phyloP scores from a whole-genome alignment of 176 grass and related monocot genomes.

The Zizania latifolia region DNA sequence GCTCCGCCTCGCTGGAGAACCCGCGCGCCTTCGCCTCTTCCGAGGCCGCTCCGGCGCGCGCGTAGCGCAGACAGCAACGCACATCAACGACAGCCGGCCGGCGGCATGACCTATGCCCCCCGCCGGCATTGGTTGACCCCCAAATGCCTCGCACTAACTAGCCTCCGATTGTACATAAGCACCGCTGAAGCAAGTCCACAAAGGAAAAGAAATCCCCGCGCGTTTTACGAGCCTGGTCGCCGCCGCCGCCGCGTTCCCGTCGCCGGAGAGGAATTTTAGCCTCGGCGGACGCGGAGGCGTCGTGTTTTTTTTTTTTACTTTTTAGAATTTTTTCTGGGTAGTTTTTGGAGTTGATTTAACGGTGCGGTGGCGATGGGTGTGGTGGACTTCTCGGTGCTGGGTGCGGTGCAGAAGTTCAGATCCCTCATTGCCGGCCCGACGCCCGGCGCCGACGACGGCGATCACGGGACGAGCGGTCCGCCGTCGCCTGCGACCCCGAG shows the following conservation, averaged over 20 bases:
- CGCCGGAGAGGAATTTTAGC: conserved; percentile 62
- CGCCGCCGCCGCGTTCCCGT: neutral
- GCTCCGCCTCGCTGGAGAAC: no score
- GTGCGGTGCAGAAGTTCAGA: conserved; percentile 60
- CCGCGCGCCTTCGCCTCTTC: neutral
- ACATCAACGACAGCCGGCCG: conserved; percentile 29
- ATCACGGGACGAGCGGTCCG: neutral
- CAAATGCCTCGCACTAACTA: conserved; percentile 40
- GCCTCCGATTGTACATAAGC: conserved; percentile 21
- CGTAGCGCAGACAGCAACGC: conserved; percentile 25
- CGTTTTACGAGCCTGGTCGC: conserved; percentile 3
- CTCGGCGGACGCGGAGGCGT: conserved; percentile 19
- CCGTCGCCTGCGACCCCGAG: neutral
- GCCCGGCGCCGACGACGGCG: neutral
- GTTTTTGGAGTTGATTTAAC: conserved; percentile 10
- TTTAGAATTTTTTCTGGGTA: neutral
- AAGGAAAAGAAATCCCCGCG: neutral
- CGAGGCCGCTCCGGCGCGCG: neutral
- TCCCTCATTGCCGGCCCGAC: conserved; percentile 43
- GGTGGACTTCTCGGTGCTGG: conserved; percentile 50
- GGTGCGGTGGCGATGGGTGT: conserved; percentile 55
- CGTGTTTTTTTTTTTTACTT: neutral
- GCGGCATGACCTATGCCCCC: conserved; percentile 40
- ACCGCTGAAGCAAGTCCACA: neutral
- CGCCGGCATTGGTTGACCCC: conserved; percentile 46